Conservation (phyloP, 352 stramenopile genomes). For the Globisporangium nodosum region DNA sequence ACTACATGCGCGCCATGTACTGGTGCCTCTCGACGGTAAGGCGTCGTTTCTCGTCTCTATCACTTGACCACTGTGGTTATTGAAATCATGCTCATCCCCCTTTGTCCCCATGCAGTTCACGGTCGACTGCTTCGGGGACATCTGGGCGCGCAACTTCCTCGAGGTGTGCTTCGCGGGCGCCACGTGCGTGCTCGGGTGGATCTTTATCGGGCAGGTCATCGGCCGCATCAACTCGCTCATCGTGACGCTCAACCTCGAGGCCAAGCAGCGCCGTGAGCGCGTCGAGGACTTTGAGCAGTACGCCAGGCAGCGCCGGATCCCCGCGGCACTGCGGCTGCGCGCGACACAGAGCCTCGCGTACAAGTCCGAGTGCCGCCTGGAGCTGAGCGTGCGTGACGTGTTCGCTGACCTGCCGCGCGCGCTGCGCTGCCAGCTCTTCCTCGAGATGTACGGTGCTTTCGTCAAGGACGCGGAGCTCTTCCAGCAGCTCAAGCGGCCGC, state of each 20-base stretch:
- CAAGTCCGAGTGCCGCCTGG: constrained; percentile 47
- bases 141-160: constrained; percentile 53
- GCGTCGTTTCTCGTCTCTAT: not conserved
- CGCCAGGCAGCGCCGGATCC: constrained; percentile 45
- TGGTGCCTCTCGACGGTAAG: constrained; percentile 65
- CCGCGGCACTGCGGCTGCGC: constrained; percentile 29
- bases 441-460: constrained; percentile 46
- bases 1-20: constrained; percentile 78
- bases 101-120: constrained; percentile 38
- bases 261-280: constrained; percentile 41
- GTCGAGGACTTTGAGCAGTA: constrained; percentile 70
- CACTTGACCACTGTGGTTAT: too few relatives aligned
- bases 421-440: constrained; percentile 32
- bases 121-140: constrained; percentile 72
- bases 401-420: constrained; percentile 41
- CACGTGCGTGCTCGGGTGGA: constrained; percentile 66
- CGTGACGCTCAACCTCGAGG: constrained; percentile 53
- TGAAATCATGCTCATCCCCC: too few relatives aligned
- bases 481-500: constrained; percentile 22
- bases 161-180: constrained; percentile 54
- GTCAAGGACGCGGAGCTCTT: constrained; percentile 35
- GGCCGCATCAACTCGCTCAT: constrained; percentile 66
- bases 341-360: constrained; percentile 44
- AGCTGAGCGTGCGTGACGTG: constrained; percentile 28
- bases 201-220: constrained; percentile 75